A percentile compares a stretch with the other conserved stretches of the same genome.
Evolutionary conservation across 208 protist species (phyloP).

Genomic region (Histomonas meleagridis): DNA sequence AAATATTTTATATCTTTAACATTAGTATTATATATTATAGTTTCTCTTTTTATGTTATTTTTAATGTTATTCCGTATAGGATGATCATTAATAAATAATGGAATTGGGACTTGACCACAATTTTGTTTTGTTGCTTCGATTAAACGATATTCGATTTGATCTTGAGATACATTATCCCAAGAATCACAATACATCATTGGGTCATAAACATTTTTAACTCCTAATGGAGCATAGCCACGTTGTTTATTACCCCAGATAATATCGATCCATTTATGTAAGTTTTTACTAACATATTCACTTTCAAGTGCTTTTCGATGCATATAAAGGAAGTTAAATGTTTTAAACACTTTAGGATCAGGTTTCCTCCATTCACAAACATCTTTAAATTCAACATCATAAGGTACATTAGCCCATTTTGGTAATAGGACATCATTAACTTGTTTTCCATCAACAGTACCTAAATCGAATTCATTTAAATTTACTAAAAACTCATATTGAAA

Average conservation of each 20-base stretch:
- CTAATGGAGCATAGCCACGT: not conserved
- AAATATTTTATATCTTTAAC: too few relatives aligned
- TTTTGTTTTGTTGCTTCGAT: too few relatives aligned
- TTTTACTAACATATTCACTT: not conserved
- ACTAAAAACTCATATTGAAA: not conserved
- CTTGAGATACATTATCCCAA: not conserved
- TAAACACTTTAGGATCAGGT: too few relatives aligned
- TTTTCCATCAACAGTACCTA: not conserved
- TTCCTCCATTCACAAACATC: too few relatives aligned
- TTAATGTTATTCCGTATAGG: too few relatives aligned
- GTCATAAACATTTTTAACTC: not conserved
- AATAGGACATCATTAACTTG: not conserved
- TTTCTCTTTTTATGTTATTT: too few relatives aligned
- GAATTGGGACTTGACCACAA: too few relatives aligned
- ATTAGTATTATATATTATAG: too few relatives aligned
- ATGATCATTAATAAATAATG: too few relatives aligned
- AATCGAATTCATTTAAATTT: not conserved
- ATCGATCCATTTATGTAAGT: slow-evolving; percentile 12
- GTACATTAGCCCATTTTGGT: not conserved
- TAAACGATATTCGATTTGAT: too few relatives aligned
- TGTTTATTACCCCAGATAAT: not conserved
- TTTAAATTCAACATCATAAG: too few relatives aligned
- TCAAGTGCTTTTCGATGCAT: not conserved
- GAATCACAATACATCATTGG: not conserved
- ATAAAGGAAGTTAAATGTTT: too few relatives aligned